phyloP scores from a whole-genome alignment of 441 rosid species.

The Bocquillonia castaneifolia region DNA sequence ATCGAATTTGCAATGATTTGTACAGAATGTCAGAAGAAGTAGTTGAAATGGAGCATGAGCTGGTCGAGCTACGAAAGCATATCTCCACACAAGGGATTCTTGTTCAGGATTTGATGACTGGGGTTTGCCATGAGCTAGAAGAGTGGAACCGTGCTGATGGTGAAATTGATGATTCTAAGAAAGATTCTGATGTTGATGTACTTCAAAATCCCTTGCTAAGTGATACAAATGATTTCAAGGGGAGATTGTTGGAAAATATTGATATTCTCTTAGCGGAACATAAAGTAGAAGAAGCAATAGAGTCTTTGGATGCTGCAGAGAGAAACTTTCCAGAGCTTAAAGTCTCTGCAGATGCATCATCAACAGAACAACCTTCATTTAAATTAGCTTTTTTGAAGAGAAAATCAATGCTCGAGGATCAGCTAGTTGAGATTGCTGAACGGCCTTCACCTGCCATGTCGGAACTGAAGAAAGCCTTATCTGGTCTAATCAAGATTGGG shows the following conservation, averaged over 20 bases:
- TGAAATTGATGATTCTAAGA: constrained; percentile 31
- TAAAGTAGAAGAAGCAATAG: constrained; percentile 66
- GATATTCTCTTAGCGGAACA: constrained; percentile 88
- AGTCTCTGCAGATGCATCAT: constrained; percentile 44
- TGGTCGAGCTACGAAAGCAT: constrained; percentile 73
- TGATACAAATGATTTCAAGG: constrained; percentile 32
- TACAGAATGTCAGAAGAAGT: constrained; percentile 90
- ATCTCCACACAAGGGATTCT: constrained; percentile 79
- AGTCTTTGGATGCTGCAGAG: constrained; percentile 70
- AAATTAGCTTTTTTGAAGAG: constrained; percentile 53
- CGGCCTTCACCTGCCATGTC: constrained; percentile 50
- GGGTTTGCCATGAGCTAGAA: constrained; percentile 66
- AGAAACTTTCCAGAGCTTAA: constrained; percentile 52
- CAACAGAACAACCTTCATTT: constrained; percentile 43
- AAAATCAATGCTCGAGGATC: constrained; percentile 65
- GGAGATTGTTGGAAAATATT: constrained; percentile 50
- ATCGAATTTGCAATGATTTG: constrained; percentile 13
- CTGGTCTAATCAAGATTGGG: constrained; percentile 69
- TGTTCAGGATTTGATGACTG: constrained; percentile 83
- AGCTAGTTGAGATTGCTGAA: constrained; percentile 55
- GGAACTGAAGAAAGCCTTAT: constrained; percentile 57
- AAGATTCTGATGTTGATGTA: constrained; percentile 33
- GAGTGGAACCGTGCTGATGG: constrained; percentile 52
- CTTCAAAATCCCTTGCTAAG: constrained; percentile 28
- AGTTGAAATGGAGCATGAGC: constrained; percentile 84